These are phyloP conservation scores for Rhinocladiella similis DNA, from an alignment of 2,329 filamentous ascomycete genomes.

Conservation along the genomic window DNA sequence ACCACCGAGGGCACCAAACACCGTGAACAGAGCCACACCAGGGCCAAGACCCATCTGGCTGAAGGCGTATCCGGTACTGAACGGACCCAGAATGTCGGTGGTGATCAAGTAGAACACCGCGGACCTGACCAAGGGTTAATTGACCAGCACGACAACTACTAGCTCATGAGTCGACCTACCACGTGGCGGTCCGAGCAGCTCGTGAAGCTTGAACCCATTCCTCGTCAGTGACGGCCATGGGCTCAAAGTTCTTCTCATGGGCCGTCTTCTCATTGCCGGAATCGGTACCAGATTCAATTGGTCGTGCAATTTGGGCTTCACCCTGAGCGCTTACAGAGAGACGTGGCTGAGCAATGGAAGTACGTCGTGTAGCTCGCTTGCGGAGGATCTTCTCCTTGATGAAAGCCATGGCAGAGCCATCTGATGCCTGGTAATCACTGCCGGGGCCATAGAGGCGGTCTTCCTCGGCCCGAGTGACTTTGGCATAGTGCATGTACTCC, in stretches of 20 bases:
- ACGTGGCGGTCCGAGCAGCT: conserved; percentile 46
- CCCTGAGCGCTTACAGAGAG: conserved; percentile 21
- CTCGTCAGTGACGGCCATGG: conserved; percentile 37
- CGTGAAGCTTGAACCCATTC: conserved; percentile 52
- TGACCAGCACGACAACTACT: neutral
- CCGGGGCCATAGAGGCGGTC: conserved; percentile 25
- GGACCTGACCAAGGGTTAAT: conserved; percentile 8
- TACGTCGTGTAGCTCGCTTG: conserved; percentile 14
- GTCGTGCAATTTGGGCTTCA: conserved; percentile 9
- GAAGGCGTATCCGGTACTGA: conserved; percentile 29
- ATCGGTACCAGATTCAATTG: conserved; percentile 11
- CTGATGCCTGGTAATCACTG: conserved; percentile 9
- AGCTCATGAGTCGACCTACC: conserved; percentile 34
- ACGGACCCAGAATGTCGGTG: conserved; percentile 39
- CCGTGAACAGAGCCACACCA: conserved; percentile 31
- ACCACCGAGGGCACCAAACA: conserved; percentile 32
- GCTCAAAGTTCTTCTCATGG: conserved; percentile 25
- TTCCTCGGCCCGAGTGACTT: conserved; percentile 36
- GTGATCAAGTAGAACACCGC: conserved; percentile 41
- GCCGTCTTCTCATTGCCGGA: conserved; percentile 19
- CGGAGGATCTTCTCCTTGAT: conserved; percentile 23
- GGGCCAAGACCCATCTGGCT: conserved; percentile 21
- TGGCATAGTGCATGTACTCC: conserved; percentile 43
- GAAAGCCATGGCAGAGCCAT: conserved; percentile 13
- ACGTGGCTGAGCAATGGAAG: conserved; percentile 9